Evolutionary conservation across 139 green algal species (phyloP), one percentile per base, ranked within the genome.

Genomic region (Axilococcus clingmanii): DNA sequence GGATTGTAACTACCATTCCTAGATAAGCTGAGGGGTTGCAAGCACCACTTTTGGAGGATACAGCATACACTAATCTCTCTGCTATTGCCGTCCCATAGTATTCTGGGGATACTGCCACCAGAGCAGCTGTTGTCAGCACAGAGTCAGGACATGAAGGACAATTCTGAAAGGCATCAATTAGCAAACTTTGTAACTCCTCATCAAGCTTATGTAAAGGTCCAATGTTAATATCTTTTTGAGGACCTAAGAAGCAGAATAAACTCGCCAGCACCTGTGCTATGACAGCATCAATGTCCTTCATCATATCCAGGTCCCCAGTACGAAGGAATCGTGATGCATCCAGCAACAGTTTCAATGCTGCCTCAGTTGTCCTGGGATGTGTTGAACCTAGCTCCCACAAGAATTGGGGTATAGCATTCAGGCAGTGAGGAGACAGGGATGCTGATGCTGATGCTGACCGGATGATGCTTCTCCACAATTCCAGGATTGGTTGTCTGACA

Each of bases 171-270:
- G 58, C n/a, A 33, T 75, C 62, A 17, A 63, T 52, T 4, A 59
- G 59, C 5, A 66, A 29, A 27, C 52, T n/a, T 52, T 66, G 57
- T 41, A 31, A 19, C 16, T 8, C 37, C 4, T 3, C 5, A 0
- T n/a, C 8, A 35, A 17, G 14, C n/a, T 8, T 4, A 16, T 29
- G 20, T 3, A 29, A 33, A 22, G n/a, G 27, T 22, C 28, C 35
- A 12, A 16, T 43, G 5, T 70, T 38, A 12, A 61, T 43, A 4
- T 11, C 59, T 20, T 40, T 61, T 14, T 71, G 49, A 15, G 54
- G 53, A n/a, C 34, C 32, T 51, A 74, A 56, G 55, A 71, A 59
- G 7, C 23, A 52, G 58, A 60, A 46, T 38, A 74, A 52, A 2
- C 12, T 34, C 12, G 34, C 29, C 32, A 74, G 58, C 1, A 40